A percentile compares a stretch with the other conserved stretches of the same genome.
These are phyloP conservation scores for Mycena galericulata DNA, from an alignment of 768 basidiomycete genomes.

Conservation along the genomic window DNA sequence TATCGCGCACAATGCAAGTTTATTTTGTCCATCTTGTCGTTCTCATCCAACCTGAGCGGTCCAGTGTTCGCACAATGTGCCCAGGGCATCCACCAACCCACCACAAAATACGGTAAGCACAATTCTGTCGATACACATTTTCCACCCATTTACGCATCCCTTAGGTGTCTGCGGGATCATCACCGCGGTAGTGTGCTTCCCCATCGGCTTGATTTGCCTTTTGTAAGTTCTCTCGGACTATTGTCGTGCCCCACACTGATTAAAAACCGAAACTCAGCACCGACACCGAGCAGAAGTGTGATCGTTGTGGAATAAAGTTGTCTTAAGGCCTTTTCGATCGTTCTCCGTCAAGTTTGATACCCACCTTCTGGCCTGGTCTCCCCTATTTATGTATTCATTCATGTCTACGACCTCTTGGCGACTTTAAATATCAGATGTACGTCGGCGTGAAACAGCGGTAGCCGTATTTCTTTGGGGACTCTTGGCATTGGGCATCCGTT, in stretches of 20 bases:
- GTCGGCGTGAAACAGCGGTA: too few species aligned
- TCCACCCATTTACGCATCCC: background rate
- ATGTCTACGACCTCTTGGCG: too few species aligned
- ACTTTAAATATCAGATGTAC: too few species aligned
- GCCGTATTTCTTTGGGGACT: too few species aligned
- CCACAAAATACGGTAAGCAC: constrained; percentile 35
- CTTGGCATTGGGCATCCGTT: too few species aligned
- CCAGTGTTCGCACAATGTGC: constrained; percentile 42
- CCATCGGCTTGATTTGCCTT: constrained; percentile 44
- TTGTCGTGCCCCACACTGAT: constrained; percentile 28
- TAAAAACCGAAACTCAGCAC: constrained; percentile 34
- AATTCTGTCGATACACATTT: background rate
- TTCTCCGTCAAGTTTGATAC: background rate
- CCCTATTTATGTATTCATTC: background rate
- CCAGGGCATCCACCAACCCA: constrained; percentile 39
- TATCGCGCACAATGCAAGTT: constrained; percentile 42
- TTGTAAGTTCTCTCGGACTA: constrained; percentile 40
- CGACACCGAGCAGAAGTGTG: constrained; percentile 47
- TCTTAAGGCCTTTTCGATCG: constrained; percentile 13
- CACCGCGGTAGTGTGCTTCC: constrained; percentile 40
- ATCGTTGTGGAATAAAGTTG: constrained; percentile 47
- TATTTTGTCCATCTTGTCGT: background rate
- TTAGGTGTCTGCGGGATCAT: constrained; percentile 35
- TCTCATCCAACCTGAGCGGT: background rate
- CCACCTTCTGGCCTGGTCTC: background rate